These are phyloP conservation scores for Cinchona pubescens DNA, from an alignment of 257 asterid species.

Conservation along the genomic window DNA sequence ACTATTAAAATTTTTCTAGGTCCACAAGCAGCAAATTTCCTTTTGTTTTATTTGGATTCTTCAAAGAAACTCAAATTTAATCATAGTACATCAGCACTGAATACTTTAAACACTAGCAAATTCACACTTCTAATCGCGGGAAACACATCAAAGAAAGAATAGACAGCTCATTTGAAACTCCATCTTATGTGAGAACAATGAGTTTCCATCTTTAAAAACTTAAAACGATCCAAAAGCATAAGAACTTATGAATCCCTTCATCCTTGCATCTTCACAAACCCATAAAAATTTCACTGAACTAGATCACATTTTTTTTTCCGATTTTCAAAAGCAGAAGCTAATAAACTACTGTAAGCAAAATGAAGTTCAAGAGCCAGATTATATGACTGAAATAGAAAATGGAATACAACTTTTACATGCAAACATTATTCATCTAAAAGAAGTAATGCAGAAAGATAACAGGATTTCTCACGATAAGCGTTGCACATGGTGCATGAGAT, in stretches of 20 bases:
- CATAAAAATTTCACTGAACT: not conserved
- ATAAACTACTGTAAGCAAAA: not conserved
- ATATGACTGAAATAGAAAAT: not conserved
- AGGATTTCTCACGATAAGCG: not conserved
- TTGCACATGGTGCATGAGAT: not conserved
- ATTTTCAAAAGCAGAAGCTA: not conserved
- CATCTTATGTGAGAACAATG: not conserved
- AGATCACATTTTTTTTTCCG: not conserved
- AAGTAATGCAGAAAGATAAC: not conserved
- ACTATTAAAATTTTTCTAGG: not conserved
- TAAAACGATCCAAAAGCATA: not conserved
- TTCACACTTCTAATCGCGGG: too few species aligned
- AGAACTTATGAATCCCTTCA: not conserved
- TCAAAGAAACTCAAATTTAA: not conserved
- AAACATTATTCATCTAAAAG: not conserved
- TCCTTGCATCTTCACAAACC: not conserved
- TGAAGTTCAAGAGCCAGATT: not conserved
- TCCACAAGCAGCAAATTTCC: not conserved
- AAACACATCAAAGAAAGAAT: not conserved
- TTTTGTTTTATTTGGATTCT: not conserved
- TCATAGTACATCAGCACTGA: not conserved
- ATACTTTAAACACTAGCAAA: not conserved
- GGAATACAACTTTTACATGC: not conserved
- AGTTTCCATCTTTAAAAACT: not conserved
- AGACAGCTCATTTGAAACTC: not conserved